Evolutionary conservation across 345 rosid genomes (phyloP).

Genomic region (Acer yangbiense): DNA sequence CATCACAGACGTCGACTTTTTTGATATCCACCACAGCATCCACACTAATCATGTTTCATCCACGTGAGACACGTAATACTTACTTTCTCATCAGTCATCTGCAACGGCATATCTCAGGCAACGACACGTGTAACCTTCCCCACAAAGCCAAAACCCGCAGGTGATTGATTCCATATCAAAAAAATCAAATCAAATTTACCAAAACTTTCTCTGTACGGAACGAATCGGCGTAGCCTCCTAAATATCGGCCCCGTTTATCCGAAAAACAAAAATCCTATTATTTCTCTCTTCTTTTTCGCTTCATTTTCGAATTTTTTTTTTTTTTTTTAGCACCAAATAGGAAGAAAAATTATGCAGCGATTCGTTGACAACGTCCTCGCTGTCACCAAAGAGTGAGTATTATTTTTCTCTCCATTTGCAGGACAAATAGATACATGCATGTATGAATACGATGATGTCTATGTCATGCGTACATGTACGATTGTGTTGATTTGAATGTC

Average conservation of each 20-base stretch:
- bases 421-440: neutral
- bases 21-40: neutral
- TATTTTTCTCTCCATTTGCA: constrained; percentile 22
- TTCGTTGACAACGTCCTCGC: constrained; percentile 87
- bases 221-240: constrained; percentile 41
- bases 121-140: constrained; percentile 23
- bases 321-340: neutral
- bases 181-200: neutral
- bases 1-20: neutral
- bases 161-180: no score
- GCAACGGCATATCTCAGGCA: neutral
- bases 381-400: constrained; percentile 85
- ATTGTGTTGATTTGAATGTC: neutral
- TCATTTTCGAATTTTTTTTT: neutral
- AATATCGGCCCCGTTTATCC: constrained; percentile 15
- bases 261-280: neutral
- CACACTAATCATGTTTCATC: neutral
- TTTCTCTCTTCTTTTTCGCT: neutral
- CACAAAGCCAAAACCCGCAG: no score
- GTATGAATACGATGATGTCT: neutral
- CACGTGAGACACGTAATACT: neutral
- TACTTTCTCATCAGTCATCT: neutral
- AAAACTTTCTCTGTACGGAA: constrained; percentile 34
- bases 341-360: constrained; percentile 55
- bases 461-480: neutral